Evolutionary conservation across 2,329 filamentous ascomycete genomes (phyloP).

Genomic region (Alternaria sp.): DNA sequence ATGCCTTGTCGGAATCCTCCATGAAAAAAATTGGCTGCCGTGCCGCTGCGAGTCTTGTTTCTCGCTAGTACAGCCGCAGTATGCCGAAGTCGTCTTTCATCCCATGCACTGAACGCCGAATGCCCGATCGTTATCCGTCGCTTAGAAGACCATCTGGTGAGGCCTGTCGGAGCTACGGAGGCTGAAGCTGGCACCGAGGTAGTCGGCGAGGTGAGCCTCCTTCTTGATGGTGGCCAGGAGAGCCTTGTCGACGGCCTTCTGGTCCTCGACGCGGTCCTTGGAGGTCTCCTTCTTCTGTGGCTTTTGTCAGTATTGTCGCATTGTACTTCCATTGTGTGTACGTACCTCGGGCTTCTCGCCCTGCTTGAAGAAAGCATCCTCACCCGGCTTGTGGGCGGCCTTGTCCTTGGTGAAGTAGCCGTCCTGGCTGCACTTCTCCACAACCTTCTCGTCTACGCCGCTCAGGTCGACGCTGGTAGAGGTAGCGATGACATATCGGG

Average conservation of each 20-base stretch:
- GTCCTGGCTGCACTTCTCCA: slow-evolving; percentile 79
- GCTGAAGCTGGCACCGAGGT: slow-evolving; percentile 96
- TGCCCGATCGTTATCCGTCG: slow-evolving; percentile 42
- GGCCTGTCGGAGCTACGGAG: slow-evolving; percentile 99
- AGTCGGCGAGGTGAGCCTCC: slow-evolving; percentile 90
- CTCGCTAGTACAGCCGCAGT: slow-evolving; percentile 50
- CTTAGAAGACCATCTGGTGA: slow-evolving; percentile 99
- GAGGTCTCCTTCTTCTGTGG: slow-evolving; percentile 92
- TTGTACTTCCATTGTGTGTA: slow-evolving; percentile 5
- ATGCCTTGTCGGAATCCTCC: slow-evolving; percentile 48
- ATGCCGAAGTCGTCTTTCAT: slow-evolving; percentile 50
- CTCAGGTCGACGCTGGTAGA: slow-evolving; percentile 83
- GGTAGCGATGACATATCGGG: slow-evolving; percentile 92
- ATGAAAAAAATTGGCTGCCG: slow-evolving; percentile 47
- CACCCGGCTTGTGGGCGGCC: slow-evolving; percentile 89
- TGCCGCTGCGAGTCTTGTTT: slow-evolving; percentile 42
- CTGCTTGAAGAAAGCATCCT: slow-evolving; percentile 99
- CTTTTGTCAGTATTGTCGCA: slow-evolving; percentile 21
- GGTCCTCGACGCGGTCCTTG: slow-evolving; percentile 91
- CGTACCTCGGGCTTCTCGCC: slow-evolving; percentile 95
- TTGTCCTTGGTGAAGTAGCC: slow-evolving; percentile 99
- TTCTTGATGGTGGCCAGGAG: slow-evolving; percentile 97
- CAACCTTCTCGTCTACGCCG: slow-evolving; percentile 73
- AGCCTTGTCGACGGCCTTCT: slow-evolving; percentile 98
- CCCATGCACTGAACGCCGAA: slow-evolving; percentile 50